phyloP scores from a whole-genome alignment of 306 rosid genomes.

The Crataegus laevigata region DNA sequence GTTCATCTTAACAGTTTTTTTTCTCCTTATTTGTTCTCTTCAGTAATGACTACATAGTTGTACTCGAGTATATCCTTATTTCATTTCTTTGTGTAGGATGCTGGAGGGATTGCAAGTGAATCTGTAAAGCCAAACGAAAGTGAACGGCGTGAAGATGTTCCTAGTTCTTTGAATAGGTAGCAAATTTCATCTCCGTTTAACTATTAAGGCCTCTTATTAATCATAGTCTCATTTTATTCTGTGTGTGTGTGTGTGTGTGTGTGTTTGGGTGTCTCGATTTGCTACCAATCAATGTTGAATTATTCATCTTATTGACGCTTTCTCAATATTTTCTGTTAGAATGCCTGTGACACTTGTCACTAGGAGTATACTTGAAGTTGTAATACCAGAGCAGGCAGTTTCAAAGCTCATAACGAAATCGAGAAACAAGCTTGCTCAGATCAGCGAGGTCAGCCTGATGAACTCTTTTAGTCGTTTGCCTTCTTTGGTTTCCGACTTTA shows the following conservation, averaged over 20 bases:
- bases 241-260: not conserved
- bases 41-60: not conserved
- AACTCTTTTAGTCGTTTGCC: slow-evolving; percentile 10
- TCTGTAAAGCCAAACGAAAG: slow-evolving; percentile 54
- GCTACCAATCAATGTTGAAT: not conserved
- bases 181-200: slow-evolving; percentile 7
- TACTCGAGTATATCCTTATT: not conserved
- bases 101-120: slow-evolving; percentile 51
- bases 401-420: slow-evolving; percentile 84
- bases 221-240: not conserved
- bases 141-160: slow-evolving; percentile 69
- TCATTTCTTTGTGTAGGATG: slow-evolving; percentile 36
- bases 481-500: not conserved
- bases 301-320: not conserved
- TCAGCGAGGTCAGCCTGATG: slow-evolving; percentile 73
- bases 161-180: slow-evolving; percentile 65
- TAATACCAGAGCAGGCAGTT: slow-evolving; percentile 82
- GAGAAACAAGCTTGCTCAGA: slow-evolving; percentile 87
- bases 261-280: not conserved
- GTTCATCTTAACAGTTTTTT: not conserved
- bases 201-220: not conserved
- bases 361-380: slow-evolving; percentile 91
- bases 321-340: slow-evolving; percentile 27
- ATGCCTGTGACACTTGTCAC: slow-evolving; percentile 83
- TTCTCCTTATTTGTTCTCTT: not conserved